Evolutionary conservation across 1,139 yeast genomes (phyloP), one percentile per base, ranked within the genome.

Genomic region (Blastobotrys arbuscula): DNA sequence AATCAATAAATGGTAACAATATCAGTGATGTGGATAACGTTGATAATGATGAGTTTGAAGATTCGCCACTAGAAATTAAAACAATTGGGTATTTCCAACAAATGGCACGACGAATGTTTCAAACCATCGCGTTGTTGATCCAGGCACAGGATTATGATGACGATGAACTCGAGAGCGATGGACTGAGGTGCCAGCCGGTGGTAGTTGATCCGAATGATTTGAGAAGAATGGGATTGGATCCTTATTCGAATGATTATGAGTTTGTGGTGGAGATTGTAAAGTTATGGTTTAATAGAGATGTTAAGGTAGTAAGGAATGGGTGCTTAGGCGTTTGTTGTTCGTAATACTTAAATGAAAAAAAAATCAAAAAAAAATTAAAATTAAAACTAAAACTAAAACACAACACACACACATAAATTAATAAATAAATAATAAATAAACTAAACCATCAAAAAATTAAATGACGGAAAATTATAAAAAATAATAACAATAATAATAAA

Each of bases 191-290:
- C 76, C 35, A 78, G 74, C 53, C 69, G 36, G 75, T 77, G 56
- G 41, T 45, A 15, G 38, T 58, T 12, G 61, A 59, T 34, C 56
- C 57, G 5, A 51, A 63, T 3, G 92, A 84, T 61, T 62, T 85
- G 48, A 67, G 73, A 16, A 86, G 82, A 49, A 78, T 84, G 83
- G 94, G 88, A 33, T 69, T 85, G 48, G 92, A 85, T 62, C 89
- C 92, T 1, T 78, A 82, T 59, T 75, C 82, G 18, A 73, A 73
- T 28, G 94, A 85, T 62, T 63, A 76, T 37, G 72, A 71, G 30
- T 84, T 85, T 62, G 70, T 83, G 16, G 64, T 71, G 46, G 74
- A 75, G 31, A 72, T 85, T 54, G 75, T 79, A 2, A 61, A 71
- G 40, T 58, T 69, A n/a, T 82, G 84, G 77, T 82, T 82, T 79